These are phyloP conservation scores for Pseudocercospora musae DNA, from an alignment of 2,329 filamentous ascomycete species.

Conservation along the genomic window DNA sequence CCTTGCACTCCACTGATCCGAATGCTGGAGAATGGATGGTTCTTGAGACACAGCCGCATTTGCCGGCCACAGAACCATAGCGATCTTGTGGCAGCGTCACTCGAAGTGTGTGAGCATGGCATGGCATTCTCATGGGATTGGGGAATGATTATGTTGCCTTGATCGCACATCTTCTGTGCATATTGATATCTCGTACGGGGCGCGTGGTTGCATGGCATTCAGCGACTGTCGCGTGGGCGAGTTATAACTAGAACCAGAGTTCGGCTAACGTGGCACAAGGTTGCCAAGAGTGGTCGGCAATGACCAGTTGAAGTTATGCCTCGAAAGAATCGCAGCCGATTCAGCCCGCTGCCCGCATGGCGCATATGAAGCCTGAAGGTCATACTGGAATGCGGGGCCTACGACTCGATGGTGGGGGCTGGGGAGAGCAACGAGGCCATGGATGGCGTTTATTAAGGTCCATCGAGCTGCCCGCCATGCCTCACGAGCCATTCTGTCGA, in stretches of 20 bases:
- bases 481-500: not conserved
- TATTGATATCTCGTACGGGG: too few species aligned
- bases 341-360: too few species aligned
- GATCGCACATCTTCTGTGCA: not conserved
- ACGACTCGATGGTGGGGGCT: not conserved
- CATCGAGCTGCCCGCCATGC: not conserved
- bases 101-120: not conserved
- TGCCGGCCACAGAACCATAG: not conserved
- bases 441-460: constrained; percentile 3
- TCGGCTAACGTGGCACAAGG: constrained; percentile 9
- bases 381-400: constrained; percentile 12
- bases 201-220: not conserved
- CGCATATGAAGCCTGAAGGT: constrained; percentile 1
- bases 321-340: not conserved
- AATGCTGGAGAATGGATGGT: not conserved
- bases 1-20: not conserved
- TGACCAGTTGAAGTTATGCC: constrained; percentile 4
- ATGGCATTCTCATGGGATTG: not conserved
- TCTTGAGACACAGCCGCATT: not conserved
- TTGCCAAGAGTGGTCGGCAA: constrained; percentile 15
- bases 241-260: too few species aligned
- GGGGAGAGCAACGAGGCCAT: constrained; percentile 3
- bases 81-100: not conserved
- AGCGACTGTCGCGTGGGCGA: not conserved
- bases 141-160: not conserved